Percentiles rank a stretch among this genome's conserved stretches.
These are phyloP conservation scores for Sporothrix phasma DNA, from an alignment of 2,329 filamentous ascomycete genomes.

Conservation along the genomic window DNA sequence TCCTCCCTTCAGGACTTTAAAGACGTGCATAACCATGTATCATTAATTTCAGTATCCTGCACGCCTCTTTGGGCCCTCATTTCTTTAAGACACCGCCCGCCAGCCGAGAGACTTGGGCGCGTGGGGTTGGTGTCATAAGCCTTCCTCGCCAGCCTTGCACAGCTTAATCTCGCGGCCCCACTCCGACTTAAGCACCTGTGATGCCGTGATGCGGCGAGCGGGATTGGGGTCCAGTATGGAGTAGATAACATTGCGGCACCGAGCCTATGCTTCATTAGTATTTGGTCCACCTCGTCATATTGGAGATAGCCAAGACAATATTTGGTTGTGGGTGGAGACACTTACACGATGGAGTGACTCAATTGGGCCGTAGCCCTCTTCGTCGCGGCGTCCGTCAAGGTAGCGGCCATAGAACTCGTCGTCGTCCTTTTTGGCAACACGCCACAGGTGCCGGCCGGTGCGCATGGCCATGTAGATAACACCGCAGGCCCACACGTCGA, in stretches of 20 bases:
- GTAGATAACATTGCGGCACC: conserved; percentile 97
- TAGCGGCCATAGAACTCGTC: conserved; percentile 97
- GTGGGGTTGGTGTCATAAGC: conserved; percentile 28
- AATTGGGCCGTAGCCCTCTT: conserved; percentile 92
- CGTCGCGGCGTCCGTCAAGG: conserved; percentile 81
- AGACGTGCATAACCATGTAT: background rate
- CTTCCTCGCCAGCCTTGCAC: conserved; percentile 93
- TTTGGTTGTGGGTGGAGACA: background rate
- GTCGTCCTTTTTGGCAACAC: conserved; percentile 90
- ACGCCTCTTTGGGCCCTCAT: background rate
- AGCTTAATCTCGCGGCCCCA: conserved; percentile 97
- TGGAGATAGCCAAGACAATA: conserved; percentile 6
- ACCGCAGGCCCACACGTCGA: conserved; percentile 95
- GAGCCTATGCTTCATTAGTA: conserved; percentile 51
- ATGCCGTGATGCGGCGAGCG: conserved; percentile 81
- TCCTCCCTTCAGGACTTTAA: background rate
- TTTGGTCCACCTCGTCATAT: conserved; percentile 13
- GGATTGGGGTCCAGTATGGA: conserved; percentile 96
- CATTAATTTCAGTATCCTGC: background rate
- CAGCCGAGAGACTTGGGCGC: background rate
- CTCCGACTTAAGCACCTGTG: conserved; percentile 94
- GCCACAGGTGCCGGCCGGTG: conserved; percentile 90
- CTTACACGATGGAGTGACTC: conserved; percentile 90
- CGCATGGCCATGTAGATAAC: conserved; percentile 99
- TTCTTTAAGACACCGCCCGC: background rate